Evolutionary conservation across 2,329 filamentous ascomycete genomes (phyloP).

Genomic region (Epichloe elymi): DNA sequence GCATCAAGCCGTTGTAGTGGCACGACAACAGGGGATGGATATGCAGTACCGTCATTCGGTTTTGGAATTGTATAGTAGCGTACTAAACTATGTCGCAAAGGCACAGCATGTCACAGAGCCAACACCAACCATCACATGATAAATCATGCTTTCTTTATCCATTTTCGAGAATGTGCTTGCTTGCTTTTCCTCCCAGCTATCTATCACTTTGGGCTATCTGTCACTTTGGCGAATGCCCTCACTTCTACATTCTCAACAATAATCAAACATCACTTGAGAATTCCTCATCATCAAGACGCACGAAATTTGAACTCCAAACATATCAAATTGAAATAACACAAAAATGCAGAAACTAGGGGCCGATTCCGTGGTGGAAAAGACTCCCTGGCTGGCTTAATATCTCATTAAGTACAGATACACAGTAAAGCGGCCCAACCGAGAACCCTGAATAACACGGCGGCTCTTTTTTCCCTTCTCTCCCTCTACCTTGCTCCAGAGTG

Average conservation of each 20-base stretch:
- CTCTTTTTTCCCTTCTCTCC: constrained; percentile 2
- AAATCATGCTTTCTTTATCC: neutral
- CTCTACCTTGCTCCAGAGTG: constrained; percentile 10
- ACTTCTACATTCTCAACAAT: neutral
- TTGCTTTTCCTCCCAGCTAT: neutral
- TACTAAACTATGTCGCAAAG: constrained; percentile 4
- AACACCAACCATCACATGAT: constrained; percentile 9
- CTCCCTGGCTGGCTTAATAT: constrained; percentile 16
- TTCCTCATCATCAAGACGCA: neutral
- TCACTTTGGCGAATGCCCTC: neutral
- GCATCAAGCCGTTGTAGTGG: constrained; percentile 59
- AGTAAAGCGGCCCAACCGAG: constrained; percentile 6
- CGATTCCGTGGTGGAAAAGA: constrained; percentile 15
- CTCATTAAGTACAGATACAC: constrained; percentile 26
- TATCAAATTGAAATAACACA: constrained; percentile 14
- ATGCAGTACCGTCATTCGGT: neutral
- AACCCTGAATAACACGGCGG: constrained; percentile 6
- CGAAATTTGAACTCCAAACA: constrained; percentile 18
- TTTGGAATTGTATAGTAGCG: neutral
- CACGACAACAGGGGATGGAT: neutral
- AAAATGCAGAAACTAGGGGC: constrained; percentile 4
- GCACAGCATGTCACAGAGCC: constrained; percentile 6
- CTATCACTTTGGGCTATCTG: neutral
- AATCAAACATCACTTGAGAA: neutral
- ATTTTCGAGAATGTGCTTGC: too few relatives aligned